Evolutionary conservation across 2,329 filamentous ascomycete genomes (phyloP), one percentile per base, ranked within the genome.

Genomic region (Sclerotinia minor): DNA sequence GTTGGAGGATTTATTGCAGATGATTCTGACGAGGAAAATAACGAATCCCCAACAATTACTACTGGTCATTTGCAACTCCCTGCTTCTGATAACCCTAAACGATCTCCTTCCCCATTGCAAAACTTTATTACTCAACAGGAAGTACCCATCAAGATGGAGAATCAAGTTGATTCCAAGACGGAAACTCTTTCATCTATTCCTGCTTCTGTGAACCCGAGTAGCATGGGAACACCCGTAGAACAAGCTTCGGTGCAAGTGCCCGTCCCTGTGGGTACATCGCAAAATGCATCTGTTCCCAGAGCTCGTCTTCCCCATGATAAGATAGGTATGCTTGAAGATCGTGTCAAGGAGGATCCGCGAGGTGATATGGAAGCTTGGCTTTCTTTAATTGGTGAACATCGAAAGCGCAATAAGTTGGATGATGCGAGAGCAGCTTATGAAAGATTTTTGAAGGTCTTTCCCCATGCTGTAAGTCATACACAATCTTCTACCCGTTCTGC

Each of bases 281-380:
- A 74, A 71, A 70, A 49, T 67, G 53, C 69, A 26, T 72, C 74
- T 69, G 45, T 73, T 32, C 74, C 76, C 32, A 78, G 77, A 69
- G 77, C 76, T 52, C 75, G 77, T 47, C 73, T 78, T 60, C 76
- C 77, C 41, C 75, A 78, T 74, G 77, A 78, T 66, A 74, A 70
- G 69, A 76, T 71, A 64, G 77, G 77, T 58, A 76, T 77, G 65
- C 84, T 98, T 76, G 94, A 99, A 81, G 92, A 95, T 78, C 89
- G 94, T 76, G 90, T 98, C 78, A 89, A 90, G 77, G 92, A 97
- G 76, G 95, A 99, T 77, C 92, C 94, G 21, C 91, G 92, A 75
- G 95, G 94, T 76, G 94, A 97, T 74, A 87, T 95, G 79, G 91
- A 95, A 77, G 92, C 94, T 44, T 99, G 95, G 95, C 81, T 96